Evolutionary conservation across 768 basidiomycete genomes (phyloP), one percentile per base, ranked within the genome.

Genomic region (Podaxis sp.): DNA sequence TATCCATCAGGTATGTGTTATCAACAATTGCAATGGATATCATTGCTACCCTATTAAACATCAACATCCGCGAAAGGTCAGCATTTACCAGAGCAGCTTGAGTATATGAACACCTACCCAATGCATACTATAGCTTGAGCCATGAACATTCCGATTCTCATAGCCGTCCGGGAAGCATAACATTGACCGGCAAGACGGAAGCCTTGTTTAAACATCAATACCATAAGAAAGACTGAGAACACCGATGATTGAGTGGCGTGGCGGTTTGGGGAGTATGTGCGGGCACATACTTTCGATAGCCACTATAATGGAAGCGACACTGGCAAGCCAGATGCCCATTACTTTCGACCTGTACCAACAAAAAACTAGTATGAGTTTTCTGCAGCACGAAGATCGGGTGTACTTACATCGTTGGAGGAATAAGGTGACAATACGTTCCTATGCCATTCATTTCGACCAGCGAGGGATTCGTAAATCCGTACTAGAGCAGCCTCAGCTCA

Each of bases 361-460:
- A 40, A 37, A 21, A 36, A 36, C n/a, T 6, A 27, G 18, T 40
- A 7, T 18, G 18, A 54, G 11, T 48, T 25, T 25, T 1, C 10
- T 27, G 46, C n/a, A n/a, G 46, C 21, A 23, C 18, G 5, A 21
- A 11, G 25, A 21, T 6, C 18, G 47, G 47, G 9, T 23, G 47
- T 2, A 2, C 10, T 48, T 48, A 59, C 57, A 59, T 44, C 2
- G 21, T 11, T 42, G n/a, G 1, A 40, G 27, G 13, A 7, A 14
- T 52, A 38, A 59, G 50, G 18, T 59, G 57, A 10, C 57, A 59
- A n/a, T 59, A 59, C 4, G 50, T 59, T 27, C 57, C 57, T 27
- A 28, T 42, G 1, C 21, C n/a, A 10, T 52, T 59, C 57, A 51
- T 42, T n/a, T 51, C 50, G 5, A 59, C n/a, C 2, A 50, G 48